These are phyloP conservation scores for Drechslera avenae DNA, from an alignment of 2,329 filamentous ascomycete species.

Conservation along the genomic window DNA sequence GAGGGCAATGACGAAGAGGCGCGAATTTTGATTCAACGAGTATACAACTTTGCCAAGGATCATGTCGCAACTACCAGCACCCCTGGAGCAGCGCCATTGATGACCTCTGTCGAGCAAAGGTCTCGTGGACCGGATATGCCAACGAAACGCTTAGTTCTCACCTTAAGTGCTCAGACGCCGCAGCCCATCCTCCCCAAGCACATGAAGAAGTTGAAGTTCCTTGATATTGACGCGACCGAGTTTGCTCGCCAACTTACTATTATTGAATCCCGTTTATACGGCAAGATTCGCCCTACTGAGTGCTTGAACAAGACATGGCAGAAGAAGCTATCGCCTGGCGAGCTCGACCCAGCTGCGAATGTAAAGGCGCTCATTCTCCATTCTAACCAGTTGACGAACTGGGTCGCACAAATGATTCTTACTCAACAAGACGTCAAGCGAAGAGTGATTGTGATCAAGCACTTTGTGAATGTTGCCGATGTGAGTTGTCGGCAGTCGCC, in stretches of 20 bases:
- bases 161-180: slow-evolving; percentile 79
- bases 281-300: slow-evolving; percentile 93
- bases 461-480: slow-evolving; percentile 95
- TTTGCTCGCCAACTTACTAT: slow-evolving; percentile 98
- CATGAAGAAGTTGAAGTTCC: slow-evolving; percentile 98
- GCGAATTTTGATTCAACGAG: slow-evolving; percentile 81
- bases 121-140: slow-evolving; percentile 86
- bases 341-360: slow-evolving; percentile 86
- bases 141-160: slow-evolving; percentile 84
- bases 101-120: slow-evolving; percentile 86
- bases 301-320: slow-evolving; percentile 99
- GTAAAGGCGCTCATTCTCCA: slow-evolving; percentile 96
- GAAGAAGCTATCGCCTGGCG: slow-evolving; percentile 84
- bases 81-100: slow-evolving; percentile 81
- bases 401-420: slow-evolving; percentile 99
- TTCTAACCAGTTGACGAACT: slow-evolving; percentile 98
- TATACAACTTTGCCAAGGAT: slow-evolving; percentile 89
- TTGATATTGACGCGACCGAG: slow-evolving; percentile 94
- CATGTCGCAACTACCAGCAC: slow-evolving; percentile 93
- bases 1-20: slow-evolving; percentile 85
- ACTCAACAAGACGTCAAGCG: slow-evolving; percentile 94
- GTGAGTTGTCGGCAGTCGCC: slow-evolving; percentile 59
- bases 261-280: slow-evolving; percentile 92
- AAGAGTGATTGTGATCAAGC: slow-evolving; percentile 95
- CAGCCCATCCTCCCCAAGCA: slow-evolving; percentile 95